phyloP scores from a whole-genome alignment of 768 basidiomycete species.

The Austroboletus festivus region DNA sequence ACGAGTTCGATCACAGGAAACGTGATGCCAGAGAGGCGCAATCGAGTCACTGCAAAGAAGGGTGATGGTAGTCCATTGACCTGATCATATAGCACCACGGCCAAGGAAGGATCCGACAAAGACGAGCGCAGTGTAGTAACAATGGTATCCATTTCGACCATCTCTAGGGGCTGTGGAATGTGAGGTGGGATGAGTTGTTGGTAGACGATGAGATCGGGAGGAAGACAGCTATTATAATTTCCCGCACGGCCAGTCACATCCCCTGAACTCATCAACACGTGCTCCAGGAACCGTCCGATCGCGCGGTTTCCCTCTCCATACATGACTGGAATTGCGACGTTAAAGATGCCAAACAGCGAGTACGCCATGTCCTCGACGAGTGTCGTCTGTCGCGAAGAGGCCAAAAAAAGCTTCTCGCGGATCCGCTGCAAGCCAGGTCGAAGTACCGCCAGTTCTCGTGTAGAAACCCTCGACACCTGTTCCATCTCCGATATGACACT shows the following conservation, averaged over 20 bases:
- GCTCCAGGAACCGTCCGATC: not conserved
- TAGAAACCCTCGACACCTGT: not conserved
- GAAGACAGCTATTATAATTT: not conserved
- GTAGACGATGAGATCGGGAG: not conserved
- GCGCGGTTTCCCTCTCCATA: not conserved
- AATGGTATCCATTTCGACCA: too few relatives aligned
- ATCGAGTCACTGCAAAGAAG: too few relatives aligned
- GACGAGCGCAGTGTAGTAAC: too few relatives aligned
- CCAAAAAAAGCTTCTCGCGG: not conserved
- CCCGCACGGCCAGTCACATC: too few relatives aligned
- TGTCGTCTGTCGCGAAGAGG: not conserved
- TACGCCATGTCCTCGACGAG: not conserved
- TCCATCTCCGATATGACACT: not conserved
- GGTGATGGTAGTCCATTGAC: too few relatives aligned
- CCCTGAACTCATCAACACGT: not conserved
- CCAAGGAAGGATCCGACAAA: too few relatives aligned
- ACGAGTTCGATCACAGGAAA: too few relatives aligned
- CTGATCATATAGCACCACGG: too few relatives aligned
- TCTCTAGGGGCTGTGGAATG: not conserved
- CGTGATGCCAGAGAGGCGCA: too few relatives aligned
- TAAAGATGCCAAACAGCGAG: not conserved
- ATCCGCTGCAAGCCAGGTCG: not conserved
- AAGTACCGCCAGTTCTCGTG: not conserved
- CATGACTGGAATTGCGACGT: not conserved
- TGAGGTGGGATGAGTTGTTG: not conserved